These are phyloP conservation scores for Litchi chinensis DNA, from an alignment of 345 rosid species.

Conservation along the genomic window DNA sequence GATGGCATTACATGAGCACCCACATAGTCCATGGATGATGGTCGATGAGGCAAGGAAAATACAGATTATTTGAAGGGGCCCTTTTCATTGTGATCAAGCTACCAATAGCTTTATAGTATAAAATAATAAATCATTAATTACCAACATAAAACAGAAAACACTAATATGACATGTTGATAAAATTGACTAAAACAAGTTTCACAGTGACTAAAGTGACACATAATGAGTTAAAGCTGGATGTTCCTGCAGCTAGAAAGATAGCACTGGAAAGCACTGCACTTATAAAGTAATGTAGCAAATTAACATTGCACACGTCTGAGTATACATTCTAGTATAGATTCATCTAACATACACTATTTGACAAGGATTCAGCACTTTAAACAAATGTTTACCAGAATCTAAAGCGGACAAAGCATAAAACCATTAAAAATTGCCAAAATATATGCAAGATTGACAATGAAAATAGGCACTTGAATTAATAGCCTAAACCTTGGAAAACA, in stretches of 20 bases:
- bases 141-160: no score
- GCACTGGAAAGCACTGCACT: neutral
- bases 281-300: neutral
- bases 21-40: no score
- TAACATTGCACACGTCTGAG: neutral
- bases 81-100: no score
- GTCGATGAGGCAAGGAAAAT: no score
- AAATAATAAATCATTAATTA: neutral
- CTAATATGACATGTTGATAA: no score
- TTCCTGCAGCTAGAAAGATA: neutral
- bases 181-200: no score
- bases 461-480: neutral
- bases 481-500: neutral
- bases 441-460: neutral
- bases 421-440: conserved; percentile 1
- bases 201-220: no score
- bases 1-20: no score
- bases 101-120: no score
- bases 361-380: neutral
- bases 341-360: neutral
- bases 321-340: neutral
- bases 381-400: neutral
- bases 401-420: conserved; percentile 11
- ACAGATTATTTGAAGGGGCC: no score
- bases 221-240: no score